Conservation (phyloP, 257 asterid species). For the Primulina huaijiensis region DNA sequence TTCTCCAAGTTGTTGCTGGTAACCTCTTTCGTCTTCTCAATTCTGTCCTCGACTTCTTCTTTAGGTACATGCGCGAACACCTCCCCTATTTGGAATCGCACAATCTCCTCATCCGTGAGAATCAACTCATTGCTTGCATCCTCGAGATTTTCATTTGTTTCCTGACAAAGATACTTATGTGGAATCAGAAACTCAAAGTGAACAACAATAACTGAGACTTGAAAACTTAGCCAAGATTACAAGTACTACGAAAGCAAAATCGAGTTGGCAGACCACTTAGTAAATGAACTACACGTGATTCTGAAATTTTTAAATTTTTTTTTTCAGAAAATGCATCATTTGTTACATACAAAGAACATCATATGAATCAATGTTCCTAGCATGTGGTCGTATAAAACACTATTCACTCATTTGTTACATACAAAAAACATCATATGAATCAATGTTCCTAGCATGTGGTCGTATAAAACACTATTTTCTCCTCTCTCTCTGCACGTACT, state of each 20-base stretch:
- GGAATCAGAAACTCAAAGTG: not conserved
- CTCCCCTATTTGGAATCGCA: conserved; percentile 91
- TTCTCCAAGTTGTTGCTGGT: conserved; percentile 68
- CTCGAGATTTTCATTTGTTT: conserved; percentile 74
- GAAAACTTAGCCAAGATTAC: not conserved
- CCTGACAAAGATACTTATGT: conserved; percentile 36
- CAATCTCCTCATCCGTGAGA: conserved; percentile 78
- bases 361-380: not conserved
- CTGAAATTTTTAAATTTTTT: not conserved
- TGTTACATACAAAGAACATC: no score
- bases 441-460: not conserved
- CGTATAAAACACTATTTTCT: no score
- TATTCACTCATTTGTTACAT: no score
- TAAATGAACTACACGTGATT: not conserved
- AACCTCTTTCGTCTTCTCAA: conserved; percentile 69
- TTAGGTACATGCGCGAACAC: conserved; percentile 79
- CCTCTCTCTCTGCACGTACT: no score
- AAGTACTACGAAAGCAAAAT: not conserved
- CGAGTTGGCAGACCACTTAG: not conserved
- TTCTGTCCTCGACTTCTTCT: conserved; percentile 82
- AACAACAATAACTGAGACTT: not conserved
- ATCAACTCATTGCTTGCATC: conserved; percentile 94
- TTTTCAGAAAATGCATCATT: no score
- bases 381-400: not conserved
- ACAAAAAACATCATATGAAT: not conserved